Conservation (phyloP, 169 alveolate species). For the Eimeria falciformis region DNA sequence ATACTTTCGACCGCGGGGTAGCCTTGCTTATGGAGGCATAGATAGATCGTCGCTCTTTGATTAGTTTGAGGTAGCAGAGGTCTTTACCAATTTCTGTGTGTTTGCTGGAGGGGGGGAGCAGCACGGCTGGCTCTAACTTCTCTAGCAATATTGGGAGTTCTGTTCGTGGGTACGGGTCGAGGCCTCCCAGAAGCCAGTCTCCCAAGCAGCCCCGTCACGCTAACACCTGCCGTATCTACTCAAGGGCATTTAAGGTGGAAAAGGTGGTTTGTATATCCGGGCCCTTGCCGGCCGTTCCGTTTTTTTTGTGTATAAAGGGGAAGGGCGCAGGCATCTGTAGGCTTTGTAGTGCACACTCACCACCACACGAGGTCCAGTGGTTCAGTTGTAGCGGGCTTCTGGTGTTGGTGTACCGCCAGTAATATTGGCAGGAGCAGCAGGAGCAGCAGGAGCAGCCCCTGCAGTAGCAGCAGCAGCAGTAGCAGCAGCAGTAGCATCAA, state of each 20-base stretch:
- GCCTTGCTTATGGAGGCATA: not conserved
- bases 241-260: no score
- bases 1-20: not conserved
- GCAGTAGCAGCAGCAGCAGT: not conserved
- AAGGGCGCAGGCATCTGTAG: conserved; percentile 13
- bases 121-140: no score
- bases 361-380: not conserved
- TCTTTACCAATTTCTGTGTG: no score
- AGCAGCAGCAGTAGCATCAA: not conserved
- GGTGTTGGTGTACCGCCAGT: not conserved
- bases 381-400: no score
- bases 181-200: no score
- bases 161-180: no score
- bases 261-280: not conserved
- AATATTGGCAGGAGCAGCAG: not conserved
- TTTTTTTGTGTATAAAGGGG: not conserved
- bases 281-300: not conserved
- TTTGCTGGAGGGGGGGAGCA: no score
- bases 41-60: no score
- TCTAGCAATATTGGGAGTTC: no score
- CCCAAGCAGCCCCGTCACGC: no score
- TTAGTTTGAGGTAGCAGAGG: no score
- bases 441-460: not conserved
- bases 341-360: not conserved
- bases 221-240: no score